A percentile compares a stretch with the other conserved stretches of the same genome.
These are phyloP conservation scores for Linum trigynum DNA, from an alignment of 345 rosid genomes.

Conservation along the genomic window DNA sequence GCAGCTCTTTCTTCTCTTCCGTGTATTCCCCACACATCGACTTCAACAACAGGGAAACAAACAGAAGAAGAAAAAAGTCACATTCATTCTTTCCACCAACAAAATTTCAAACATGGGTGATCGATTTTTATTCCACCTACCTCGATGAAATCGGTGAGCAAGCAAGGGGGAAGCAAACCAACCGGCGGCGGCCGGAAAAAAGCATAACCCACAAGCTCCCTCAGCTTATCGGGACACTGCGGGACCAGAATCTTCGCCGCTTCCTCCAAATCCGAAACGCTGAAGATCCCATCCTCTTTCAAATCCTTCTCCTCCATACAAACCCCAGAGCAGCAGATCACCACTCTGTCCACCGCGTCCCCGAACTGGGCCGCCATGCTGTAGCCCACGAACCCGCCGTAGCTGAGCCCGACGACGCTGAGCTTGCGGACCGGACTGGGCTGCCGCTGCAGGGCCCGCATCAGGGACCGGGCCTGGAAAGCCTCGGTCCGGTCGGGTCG, in stretches of 20 bases:
- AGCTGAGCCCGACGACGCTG: slow-evolving; percentile 67
- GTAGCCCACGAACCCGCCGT: slow-evolving; percentile 79
- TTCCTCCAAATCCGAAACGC: slow-evolving; percentile 57
- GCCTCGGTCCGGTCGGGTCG: slow-evolving; percentile 63
- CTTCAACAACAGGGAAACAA: slow-evolving; percentile 15
- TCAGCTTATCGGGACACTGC: slow-evolving; percentile 41
- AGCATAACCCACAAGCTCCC: slow-evolving; percentile 43
- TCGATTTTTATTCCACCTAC: slow-evolving; percentile 7
- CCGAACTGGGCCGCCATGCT: slow-evolving; percentile 54
- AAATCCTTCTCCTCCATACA: slow-evolving; percentile 79
- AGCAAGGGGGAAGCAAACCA: slow-evolving; percentile 38
- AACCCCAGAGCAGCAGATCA: slow-evolving; percentile 63
- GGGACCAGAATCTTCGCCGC: slow-evolving; percentile 64
- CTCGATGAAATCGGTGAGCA: slow-evolving; percentile 50
- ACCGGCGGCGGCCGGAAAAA: slow-evolving; percentile 36
- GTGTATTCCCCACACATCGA: slow-evolving; percentile 38
- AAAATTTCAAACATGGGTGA: neutral
- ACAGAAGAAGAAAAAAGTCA: neutral
- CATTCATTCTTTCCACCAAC: neutral
- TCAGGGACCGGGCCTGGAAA: slow-evolving; percentile 67
- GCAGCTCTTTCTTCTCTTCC: slow-evolving; percentile 46
- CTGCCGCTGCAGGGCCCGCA: slow-evolving; percentile 39
- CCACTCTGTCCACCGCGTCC: slow-evolving; percentile 56
- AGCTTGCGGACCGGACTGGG: slow-evolving; percentile 37
- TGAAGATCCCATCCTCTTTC: slow-evolving; percentile 40